These are phyloP conservation scores for Yamadazyma kitorensis DNA, from an alignment of 805 yeast genomes.

Conservation along the genomic window DNA sequence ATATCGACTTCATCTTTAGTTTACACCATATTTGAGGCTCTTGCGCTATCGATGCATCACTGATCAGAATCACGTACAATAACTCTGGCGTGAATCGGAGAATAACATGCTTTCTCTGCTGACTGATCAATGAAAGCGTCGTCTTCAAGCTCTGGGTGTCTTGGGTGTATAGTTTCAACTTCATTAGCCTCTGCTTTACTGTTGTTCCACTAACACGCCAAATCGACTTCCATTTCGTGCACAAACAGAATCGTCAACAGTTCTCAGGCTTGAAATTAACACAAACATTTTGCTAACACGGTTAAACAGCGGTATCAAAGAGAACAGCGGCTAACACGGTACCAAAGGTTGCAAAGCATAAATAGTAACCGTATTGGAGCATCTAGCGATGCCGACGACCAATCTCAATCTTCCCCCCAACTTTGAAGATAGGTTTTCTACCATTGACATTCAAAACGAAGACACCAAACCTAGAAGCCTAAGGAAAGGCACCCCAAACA, in stretches of 20 bases:
- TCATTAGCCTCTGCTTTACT: conserved; percentile 10
- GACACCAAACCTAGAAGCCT: neutral
- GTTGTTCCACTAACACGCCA: no score
- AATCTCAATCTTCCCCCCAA: conserved; percentile 6
- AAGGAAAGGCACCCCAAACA: neutral
- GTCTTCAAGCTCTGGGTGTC: conserved; percentile 6
- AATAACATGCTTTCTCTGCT: conserved; percentile 34
- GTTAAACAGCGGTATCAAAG: no score
- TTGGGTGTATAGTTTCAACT: conserved; percentile 10
- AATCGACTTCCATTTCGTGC: no score
- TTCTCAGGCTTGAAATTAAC: no score
- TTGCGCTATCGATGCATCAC: conserved; percentile 36
- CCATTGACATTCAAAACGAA: conserved; percentile 7
- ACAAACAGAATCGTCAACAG: no score
- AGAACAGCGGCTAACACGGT: no score
- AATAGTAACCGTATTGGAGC: no score
- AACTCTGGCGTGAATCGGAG: conserved; percentile 52
- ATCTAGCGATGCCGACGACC: no score
- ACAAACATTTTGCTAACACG: no score
- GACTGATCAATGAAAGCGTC: conserved; percentile 8
- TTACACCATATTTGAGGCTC: conserved; percentile 74
- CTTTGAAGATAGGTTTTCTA: conserved; percentile 13
- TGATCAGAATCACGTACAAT: conserved; percentile 48
- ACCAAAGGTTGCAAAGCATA: no score
- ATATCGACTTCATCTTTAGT: conserved; percentile 41